Conservation (phyloP, 192 early-diverging fungal species). For the Coemansia sp. region DNA sequence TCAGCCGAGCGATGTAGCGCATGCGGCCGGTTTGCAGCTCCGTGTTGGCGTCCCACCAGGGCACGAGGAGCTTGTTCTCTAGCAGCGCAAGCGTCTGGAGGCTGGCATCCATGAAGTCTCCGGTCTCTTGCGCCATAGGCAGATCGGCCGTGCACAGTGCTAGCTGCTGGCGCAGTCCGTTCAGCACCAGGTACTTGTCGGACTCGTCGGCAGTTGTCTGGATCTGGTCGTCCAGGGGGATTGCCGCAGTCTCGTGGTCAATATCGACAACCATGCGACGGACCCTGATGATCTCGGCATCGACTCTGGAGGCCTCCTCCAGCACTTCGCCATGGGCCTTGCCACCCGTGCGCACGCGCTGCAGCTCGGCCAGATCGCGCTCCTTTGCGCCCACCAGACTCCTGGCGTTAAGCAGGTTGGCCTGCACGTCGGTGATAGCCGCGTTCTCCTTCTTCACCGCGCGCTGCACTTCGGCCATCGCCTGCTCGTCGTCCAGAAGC, state of each 20-base stretch:
- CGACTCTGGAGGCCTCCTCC: constrained; percentile 39
- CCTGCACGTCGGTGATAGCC: constrained; percentile 35
- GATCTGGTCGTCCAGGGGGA: constrained; percentile 39
- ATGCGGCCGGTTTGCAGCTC: constrained; percentile 33
- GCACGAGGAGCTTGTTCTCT: constrained; percentile 49
- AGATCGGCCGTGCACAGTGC: constrained; percentile 5
- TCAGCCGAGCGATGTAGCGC: constrained; percentile 29
- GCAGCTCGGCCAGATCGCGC: constrained; percentile 46
- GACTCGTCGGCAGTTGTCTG: constrained; percentile 27
- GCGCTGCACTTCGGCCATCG: constrained; percentile 28
- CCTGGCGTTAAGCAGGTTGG: constrained; percentile 46
- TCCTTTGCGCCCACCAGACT: constrained; percentile 46
- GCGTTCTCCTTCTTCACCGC: constrained; percentile 29
- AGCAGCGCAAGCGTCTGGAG: constrained; percentile 33
- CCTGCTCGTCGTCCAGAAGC: constrained; percentile 34
- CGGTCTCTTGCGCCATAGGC: constrained; percentile 11
- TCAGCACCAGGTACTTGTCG: constrained; percentile 38
- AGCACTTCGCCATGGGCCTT: constrained; percentile 21
- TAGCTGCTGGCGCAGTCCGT: constrained; percentile 36
- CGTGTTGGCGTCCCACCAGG: constrained; percentile 47
- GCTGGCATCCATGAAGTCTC: constrained; percentile 14
- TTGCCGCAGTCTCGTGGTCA: constrained; percentile 37
- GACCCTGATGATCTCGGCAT: constrained; percentile 46
- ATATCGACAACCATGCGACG: constrained; percentile 37
- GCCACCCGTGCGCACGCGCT: constrained; percentile 19